Base-by-base conservation (phyloP, 2,329 filamentous ascomycete genomes). In the Aspergillus ruber region DNA sequence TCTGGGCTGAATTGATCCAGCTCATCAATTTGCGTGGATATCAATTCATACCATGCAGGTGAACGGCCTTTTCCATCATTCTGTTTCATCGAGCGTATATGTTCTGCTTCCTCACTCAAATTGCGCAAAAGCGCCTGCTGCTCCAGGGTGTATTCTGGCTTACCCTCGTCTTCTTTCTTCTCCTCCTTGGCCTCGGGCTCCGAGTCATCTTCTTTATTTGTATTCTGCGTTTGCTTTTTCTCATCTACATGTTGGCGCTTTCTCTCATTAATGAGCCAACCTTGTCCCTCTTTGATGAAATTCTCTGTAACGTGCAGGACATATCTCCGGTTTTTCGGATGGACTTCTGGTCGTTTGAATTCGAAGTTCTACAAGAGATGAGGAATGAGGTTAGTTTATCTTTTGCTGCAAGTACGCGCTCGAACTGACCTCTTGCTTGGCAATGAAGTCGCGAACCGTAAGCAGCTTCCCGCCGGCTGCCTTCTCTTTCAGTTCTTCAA, bases 1-100 rank as follows among this genome's bases (percentile, higher is more conserved):
- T 80, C 75, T 0, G 75, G 75, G 2, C 70, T 72, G 51, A 75
- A 75, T 38, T 78, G 74, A 50, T 80, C 77, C 2, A 66, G 62
- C 53, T 77, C 74, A 43, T 77, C 72, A 46, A 78, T 75, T 4
- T 64, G 60, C 4, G 70, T 62, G 71, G 1, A 59, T 51, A 6
- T 60, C 59, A 8, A 71, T 62, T 0, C 58, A 56, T 0, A 54
- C 10, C 63, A 62, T 17, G 64, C 60, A 8, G 71, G 70, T 13
- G 67, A 71, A 3, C 54, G 55, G 3, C 60, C 59, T 46, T 67
- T 70, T 15, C 74, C 74, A 38, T 74, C 65, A 44, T 78, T 79
- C 69, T 50, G 74, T 68, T 46, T 40, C n/a, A 57, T 0, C 62
- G 62, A 4, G 61, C 60, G 53, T 72, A 74, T 42, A 66, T 62